A percentile compares a stretch with the other conserved stretches of the same genome.
phyloP scores from a whole-genome alignment of 257 asterid genomes.

The Cruciata laevipes region DNA sequence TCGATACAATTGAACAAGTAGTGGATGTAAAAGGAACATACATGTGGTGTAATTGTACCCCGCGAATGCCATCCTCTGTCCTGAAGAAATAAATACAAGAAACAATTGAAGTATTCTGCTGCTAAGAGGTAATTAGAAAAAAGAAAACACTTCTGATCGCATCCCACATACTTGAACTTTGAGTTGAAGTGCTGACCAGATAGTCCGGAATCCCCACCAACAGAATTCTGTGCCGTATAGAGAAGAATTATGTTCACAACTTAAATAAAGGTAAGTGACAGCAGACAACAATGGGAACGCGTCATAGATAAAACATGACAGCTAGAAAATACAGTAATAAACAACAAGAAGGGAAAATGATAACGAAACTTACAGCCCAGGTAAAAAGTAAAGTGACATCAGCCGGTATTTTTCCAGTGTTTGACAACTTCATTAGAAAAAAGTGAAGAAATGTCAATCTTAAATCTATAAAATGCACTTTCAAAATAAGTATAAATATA shows the following conservation, averaged over 20 bases:
- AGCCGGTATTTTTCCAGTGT: conserved; percentile 62
- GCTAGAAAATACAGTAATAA: not conserved
- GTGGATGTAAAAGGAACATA: conserved; percentile 28
- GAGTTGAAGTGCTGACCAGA: conserved; percentile 84
- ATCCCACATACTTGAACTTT: conserved; percentile 46
- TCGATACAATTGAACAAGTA: not conserved
- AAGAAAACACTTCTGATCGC: conserved; percentile 1
- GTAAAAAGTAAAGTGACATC: conserved; percentile 85
- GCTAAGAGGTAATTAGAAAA: conserved; percentile 4
- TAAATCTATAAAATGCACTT: conserved; percentile 11
- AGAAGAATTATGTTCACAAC: conserved; percentile 19
- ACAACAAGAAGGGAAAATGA: conserved; percentile 10
- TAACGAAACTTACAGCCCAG: conserved; percentile 70
- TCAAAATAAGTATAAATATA: conserved; percentile 7
- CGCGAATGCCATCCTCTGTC: conserved; percentile 54
- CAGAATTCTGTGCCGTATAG: conserved; percentile 64
- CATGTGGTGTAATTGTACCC: conserved; percentile 93
- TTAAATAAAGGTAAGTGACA: not conserved
- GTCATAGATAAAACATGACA: no score
- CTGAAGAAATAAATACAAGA: conserved; percentile 34
- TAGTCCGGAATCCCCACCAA: conserved; percentile 88
- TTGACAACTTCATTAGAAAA: conserved; percentile 50
- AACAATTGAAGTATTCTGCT: conserved; percentile 8
- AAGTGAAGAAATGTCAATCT: conserved; percentile 19
- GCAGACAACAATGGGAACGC: no score